These are phyloP conservation scores for Hansenula lynferdii DNA, from an alignment of 1,139 yeast species.

Conservation along the genomic window DNA sequence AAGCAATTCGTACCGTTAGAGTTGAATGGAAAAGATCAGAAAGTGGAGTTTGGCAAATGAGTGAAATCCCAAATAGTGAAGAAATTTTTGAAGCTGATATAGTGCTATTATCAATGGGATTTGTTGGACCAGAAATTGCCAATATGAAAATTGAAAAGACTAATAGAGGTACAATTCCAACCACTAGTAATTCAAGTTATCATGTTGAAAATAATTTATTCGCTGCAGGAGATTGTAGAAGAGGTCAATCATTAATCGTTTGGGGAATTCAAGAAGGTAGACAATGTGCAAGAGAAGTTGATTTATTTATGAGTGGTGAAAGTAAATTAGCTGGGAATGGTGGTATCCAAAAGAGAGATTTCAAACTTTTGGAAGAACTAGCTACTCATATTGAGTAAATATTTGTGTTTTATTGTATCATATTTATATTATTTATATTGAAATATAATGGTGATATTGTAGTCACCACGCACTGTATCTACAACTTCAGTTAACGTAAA, in stretches of 20 bases:
- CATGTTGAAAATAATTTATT: constrained; percentile 69
- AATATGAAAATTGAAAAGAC: constrained; percentile 70
- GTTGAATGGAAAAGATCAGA: constrained; percentile 98
- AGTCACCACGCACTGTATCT: too few relatives aligned
- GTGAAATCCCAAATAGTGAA: constrained; percentile 93
- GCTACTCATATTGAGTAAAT: constrained; percentile 43
- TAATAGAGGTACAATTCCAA: constrained; percentile 81
- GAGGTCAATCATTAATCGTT: constrained; percentile 97
- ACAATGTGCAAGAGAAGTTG: constrained; percentile 96
- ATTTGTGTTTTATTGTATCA: constrained; percentile 14
- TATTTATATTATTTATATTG: constrained; percentile 6
- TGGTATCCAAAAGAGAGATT: constrained; percentile 80
- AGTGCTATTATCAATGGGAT: constrained; percentile 94
- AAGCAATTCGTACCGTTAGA: constrained; percentile 90
- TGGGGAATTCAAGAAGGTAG: constrained; percentile 99
- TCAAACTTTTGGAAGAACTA: constrained; percentile 65
- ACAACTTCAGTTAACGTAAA: too few relatives aligned
- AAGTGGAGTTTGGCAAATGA: constrained; percentile 98
- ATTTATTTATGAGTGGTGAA: constrained; percentile 68
- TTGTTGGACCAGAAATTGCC: constrained; percentile 92
- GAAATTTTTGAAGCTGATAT: constrained; percentile 93
- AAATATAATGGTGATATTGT: not conserved
- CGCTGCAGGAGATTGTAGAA: constrained; percentile 98
- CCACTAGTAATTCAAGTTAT: constrained; percentile 65
- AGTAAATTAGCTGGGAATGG: constrained; percentile 93